A percentile compares a stretch with the other conserved stretches of the same genome.
Conservation (phyloP, 1,139 yeast species). For the Candida glucosophila region DNA sequence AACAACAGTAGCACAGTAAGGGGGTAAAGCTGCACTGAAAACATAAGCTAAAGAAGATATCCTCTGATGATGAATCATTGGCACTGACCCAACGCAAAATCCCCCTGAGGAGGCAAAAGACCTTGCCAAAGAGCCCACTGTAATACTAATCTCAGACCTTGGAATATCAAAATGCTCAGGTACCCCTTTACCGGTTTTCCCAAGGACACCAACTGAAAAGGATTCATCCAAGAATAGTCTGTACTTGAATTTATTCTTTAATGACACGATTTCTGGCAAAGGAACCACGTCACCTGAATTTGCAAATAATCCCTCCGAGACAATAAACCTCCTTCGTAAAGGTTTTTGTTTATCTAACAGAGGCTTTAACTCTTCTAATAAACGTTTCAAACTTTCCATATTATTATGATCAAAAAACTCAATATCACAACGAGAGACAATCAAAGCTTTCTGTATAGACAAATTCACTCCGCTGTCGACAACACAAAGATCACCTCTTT, state of each 20-base stretch:
- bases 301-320: constrained; percentile 84
- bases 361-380: constrained; percentile 57
- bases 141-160: constrained; percentile 65
- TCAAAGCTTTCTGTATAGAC: constrained; percentile 80
- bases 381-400: constrained; percentile 67
- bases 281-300: constrained; percentile 77
- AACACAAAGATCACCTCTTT: constrained; percentile 88
- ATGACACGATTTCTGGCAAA: constrained; percentile 58
- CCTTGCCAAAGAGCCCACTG: constrained; percentile 79
- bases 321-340: constrained; percentile 75
- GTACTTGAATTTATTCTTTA: constrained; percentile 76
- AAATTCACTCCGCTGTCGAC: constrained; percentile 77
- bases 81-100: constrained; percentile 77
- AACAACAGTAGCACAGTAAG: constrained; percentile 75
- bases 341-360: constrained; percentile 60
- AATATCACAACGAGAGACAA: constrained; percentile 78
- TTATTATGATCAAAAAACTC: constrained; percentile 86
- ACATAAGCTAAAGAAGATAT: constrained; percentile 85
- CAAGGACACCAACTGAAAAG: constrained; percentile 78
- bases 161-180: constrained; percentile 64
- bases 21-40: constrained; percentile 91
- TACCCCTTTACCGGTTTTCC: constrained; percentile 79
- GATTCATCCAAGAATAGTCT: constrained; percentile 84
- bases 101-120: constrained; percentile 92
- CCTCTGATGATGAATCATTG: constrained; percentile 89